Base-by-base conservation (phyloP, 495 filamentous ascomycete genomes). In the Thermochaetoides thermophila region DNA sequence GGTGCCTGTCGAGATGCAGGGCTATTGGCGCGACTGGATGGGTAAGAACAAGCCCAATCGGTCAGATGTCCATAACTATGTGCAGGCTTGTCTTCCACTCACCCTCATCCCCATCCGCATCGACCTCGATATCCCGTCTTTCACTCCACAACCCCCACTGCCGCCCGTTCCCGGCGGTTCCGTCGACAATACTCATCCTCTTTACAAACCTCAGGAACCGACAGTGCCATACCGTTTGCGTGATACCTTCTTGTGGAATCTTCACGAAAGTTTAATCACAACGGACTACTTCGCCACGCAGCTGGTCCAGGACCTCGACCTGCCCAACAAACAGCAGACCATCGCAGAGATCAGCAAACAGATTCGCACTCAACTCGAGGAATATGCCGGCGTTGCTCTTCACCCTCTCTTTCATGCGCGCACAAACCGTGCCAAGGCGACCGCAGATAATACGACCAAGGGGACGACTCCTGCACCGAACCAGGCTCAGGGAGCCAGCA, bases 1-100 rank as follows among this genome's bases (percentile, higher is more conserved):
- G 37, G 67, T 63, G 31, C 86, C 86, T 0, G 81, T 93, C 13
- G 74, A 86, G 27, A 63, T 91, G 12, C 84, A 91, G 60, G 84
- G 84, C 23, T 76, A 92, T 40, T 93, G 81, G 71, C 70, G 85
- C 36, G 85, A 95, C 40, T 95, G 86, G 86, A 92, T 92, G 81
- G 70, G 76, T 29, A 86, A 84, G 35, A 75, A 74, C 54, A 51
- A 51, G 32, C 24, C 32, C 3, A 40, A 39, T 27, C 60, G 64
- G 34, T 71, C 78, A 7, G 82, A 85, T 32, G 53, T 77, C 36
- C 84, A 93, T 43, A 69, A 79, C 42, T 76, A 81, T 42, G 78
- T 82, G 10, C 89, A 94, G 56, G 74, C 82, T 15, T 69, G 75
- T 33, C 70, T 96, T 17, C 89, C 91, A 16, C 66, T 91, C 16